phyloP scores from a whole-genome alignment of 2,329 filamentous ascomycete species.

The Penicillium verrucosum region DNA sequence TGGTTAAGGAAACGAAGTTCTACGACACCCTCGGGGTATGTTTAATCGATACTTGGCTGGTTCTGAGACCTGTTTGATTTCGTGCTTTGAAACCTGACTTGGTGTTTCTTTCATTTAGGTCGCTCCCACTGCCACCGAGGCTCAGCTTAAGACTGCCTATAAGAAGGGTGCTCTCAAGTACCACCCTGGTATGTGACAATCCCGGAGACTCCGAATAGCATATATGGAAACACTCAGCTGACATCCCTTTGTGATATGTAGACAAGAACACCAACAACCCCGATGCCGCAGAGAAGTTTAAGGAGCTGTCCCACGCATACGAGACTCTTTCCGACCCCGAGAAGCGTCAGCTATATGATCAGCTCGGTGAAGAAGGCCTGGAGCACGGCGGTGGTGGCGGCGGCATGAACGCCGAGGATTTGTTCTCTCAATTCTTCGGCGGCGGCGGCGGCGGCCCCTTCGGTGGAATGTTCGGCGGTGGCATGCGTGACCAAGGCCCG shows the following conservation, averaged over 20 bases:
- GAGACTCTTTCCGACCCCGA: constrained; percentile 89
- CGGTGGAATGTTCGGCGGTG: constrained; percentile 72
- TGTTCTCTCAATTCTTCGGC: constrained; percentile 97
- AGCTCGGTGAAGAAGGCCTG: constrained; percentile 95
- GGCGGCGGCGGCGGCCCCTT: constrained; percentile 65
- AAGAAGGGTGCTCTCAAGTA: constrained; percentile 86
- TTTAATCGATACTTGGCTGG: constrained; percentile 5
- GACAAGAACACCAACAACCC: constrained; percentile 97
- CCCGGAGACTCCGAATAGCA: constrained; percentile 11
- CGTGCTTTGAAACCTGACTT: constrained; percentile 21
- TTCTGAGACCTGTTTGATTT: not conserved
- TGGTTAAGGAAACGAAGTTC: constrained; percentile 52
- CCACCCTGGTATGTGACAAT: constrained; percentile 72
- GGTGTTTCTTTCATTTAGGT: constrained; percentile 54
- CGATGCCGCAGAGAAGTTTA: constrained; percentile 94
- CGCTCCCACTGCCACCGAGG: constrained; percentile 71
- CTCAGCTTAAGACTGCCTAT: constrained; percentile 91
- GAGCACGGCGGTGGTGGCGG: constrained; percentile 76
- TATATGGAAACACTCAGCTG: not conserved
- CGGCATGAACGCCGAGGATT: constrained; percentile 92
- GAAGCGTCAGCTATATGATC: constrained; percentile 90
- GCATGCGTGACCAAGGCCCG: constrained; percentile 76
- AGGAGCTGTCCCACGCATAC: constrained; percentile 93
- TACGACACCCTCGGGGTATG: constrained; percentile 50
- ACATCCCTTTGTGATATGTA: constrained; percentile 35